Evolutionary conservation across 495 filamentous ascomycete genomes (phyloP), one percentile per base, ranked within the genome.

Genomic region (Parathielavia appendiculata): DNA sequence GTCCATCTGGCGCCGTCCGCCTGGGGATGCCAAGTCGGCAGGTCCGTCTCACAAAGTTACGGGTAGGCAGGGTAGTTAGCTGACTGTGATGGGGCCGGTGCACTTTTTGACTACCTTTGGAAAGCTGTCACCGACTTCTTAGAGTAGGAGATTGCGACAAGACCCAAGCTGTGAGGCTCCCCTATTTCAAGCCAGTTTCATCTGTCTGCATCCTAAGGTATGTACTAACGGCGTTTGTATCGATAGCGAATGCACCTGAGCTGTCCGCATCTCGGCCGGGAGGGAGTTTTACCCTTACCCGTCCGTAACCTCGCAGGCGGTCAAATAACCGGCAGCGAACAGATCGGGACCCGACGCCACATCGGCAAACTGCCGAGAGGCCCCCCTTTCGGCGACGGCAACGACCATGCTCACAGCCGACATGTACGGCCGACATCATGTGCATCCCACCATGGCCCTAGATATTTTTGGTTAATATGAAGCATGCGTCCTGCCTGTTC

Each of bases 251-350:
- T 56, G 53, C 53, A 39, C 11, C 41, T 10, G 53, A 32, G 17
- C 53, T 56, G 43, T 38, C 43, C 41, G 53, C 53, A 56, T 56
- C 43, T 56, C 53, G 53, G 53, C 53, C 53, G 53, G n/a, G n/a
- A n/a, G n/a, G 35, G 26, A 7, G 39, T 44, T 35, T 50, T 17
- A 4, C n/a, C 8, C 3, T 3, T 10, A 35, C 12, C 17, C 17
- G 16, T n/a, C 26, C 40, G 40, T 43, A 43, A 53, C 22, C 4
- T 5, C 17, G 22, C 4, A 7, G 2, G n/a, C 52, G 32, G 40
- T 22, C 20, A 30, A 6, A 30, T 2, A 30, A 6, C 26, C 26
- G 34, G 36, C 32, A 35, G 41, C 41, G 22, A 45, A 13, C 16
- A 45, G 41, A 19, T 39, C 43, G 54, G 41, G 34, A 19, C 22